These are phyloP conservation scores for Batrachochytrium dendrobatidis DNA, from an alignment of 371 early-diverging fungal species.

Conservation along the genomic window DNA sequence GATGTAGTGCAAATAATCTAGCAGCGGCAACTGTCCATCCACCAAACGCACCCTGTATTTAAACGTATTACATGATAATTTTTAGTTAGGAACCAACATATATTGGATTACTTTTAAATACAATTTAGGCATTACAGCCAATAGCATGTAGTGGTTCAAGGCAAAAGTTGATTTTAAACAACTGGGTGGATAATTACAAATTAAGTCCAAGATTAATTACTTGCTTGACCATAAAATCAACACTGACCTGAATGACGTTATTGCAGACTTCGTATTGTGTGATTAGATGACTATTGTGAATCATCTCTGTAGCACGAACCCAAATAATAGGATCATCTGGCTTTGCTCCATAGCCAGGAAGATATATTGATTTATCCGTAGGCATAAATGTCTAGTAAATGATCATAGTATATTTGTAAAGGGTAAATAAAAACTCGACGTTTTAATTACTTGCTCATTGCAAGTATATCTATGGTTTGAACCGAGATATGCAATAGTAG, in stretches of 20 bases:
- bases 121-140: neutral
- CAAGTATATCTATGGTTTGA: too few relatives aligned
- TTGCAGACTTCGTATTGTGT: neutral
- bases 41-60: neutral
- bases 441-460: too few relatives aligned
- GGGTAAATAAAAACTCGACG: too few relatives aligned
- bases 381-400: constrained; percentile 1
- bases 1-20: neutral
- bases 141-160: too few relatives aligned
- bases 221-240: too few relatives aligned
- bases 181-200: too few relatives aligned
- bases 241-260: neutral
- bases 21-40: constrained; percentile 2
- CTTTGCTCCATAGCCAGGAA: neutral
- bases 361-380: neutral
- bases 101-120: neutral
- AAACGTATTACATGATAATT: too few relatives aligned
- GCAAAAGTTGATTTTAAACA: too few relatives aligned
- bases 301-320: neutral
- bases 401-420: too few relatives aligned
- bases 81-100: too few relatives aligned
- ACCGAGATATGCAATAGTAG: too few relatives aligned
- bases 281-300: neutral
- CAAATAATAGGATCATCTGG: neutral
- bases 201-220: too few relatives aligned